Conservation (phyloP, 495 filamentous ascomycete species). For the Thermochaetoides thermophila region DNA sequence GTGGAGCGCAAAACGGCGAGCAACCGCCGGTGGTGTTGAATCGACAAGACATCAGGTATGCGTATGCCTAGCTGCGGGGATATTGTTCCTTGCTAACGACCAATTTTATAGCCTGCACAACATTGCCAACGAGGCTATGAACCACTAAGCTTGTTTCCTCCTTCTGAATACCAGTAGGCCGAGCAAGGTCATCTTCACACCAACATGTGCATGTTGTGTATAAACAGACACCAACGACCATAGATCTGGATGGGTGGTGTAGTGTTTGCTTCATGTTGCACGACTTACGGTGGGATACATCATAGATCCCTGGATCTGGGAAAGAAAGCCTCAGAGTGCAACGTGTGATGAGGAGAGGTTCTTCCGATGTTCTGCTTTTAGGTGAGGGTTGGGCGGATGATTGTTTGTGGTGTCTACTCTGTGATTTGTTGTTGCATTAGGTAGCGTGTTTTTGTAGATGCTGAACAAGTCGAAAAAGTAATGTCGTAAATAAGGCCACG, state of each 20-base stretch:
- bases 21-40: slow-evolving; percentile 2
- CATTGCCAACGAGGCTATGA: slow-evolving; percentile 1
- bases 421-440: neutral
- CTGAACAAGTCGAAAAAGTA: neutral
- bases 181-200: neutral
- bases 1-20: slow-evolving; percentile 1
- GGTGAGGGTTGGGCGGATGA: neutral
- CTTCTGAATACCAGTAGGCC: neutral
- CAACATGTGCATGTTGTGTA: neutral
- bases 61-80: neutral
- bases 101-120: neutral
- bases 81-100: neutral
- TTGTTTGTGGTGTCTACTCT: neutral
- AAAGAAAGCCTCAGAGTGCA: no score
- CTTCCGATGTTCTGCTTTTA: neutral
- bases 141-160: neutral
- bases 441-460: neutral
- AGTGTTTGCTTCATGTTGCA: neutral
- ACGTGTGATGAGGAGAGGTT: neutral
- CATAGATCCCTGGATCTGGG: neutral
- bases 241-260: neutral
- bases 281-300: neutral
- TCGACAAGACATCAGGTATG: slow-evolving; percentile 11
- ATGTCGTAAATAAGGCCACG: neutral
- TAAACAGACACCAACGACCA: no score